These are phyloP conservation scores for Trichoderma sp. DNA, from an alignment of 2,329 filamentous ascomycete species.

Conservation along the genomic window DNA sequence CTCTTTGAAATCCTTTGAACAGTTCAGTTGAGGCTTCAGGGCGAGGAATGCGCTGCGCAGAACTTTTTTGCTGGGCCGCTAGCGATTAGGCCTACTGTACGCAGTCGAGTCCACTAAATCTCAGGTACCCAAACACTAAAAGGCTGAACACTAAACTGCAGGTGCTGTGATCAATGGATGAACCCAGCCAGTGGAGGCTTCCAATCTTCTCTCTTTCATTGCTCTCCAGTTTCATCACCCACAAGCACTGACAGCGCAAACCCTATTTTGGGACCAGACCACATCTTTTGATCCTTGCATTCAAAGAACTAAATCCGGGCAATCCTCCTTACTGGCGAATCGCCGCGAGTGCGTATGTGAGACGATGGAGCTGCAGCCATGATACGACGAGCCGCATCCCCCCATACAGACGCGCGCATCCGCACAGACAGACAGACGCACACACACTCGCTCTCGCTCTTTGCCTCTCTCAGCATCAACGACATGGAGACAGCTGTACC, in stretches of 20 bases:
- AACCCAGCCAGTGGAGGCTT: background rate
- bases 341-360: background rate
- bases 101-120: background rate
- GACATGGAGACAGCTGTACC: background rate
- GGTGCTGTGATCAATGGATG: background rate
- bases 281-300: background rate
- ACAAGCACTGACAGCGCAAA: background rate
- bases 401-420: background rate
- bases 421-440: background rate
- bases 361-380: constrained; percentile 14
- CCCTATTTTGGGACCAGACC: background rate
- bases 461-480: background rate
- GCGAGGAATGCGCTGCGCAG: background rate
- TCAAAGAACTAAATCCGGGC: background rate
- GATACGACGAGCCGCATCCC: constrained; percentile 6
- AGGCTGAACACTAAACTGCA: background rate
- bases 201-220: background rate
- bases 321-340: background rate
- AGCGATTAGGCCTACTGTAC: background rate
- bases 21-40: background rate
- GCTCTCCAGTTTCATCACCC: background rate
- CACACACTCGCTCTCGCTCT: background rate
- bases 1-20: too few relatives aligned
- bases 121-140: background rate
- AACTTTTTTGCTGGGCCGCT: background rate